Conservation (phyloP, 495 filamentous ascomycete species). For the Neurospora sp. region DNA sequence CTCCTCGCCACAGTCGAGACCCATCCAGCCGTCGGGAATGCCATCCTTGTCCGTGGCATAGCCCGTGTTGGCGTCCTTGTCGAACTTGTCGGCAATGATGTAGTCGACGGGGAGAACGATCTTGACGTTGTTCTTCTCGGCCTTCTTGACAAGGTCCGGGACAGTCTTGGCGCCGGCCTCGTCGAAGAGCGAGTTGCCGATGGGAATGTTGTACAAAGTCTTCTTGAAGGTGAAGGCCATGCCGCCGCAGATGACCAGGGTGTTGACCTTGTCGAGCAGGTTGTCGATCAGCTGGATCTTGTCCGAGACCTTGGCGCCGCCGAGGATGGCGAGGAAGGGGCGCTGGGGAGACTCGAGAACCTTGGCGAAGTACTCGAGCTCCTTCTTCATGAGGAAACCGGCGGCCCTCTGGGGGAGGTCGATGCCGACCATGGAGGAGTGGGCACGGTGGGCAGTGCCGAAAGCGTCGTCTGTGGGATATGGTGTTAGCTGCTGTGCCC, state of each 20-base stretch:
- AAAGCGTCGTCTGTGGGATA: conserved; percentile 77
- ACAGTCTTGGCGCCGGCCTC: conserved; percentile 93
- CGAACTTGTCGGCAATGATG: conserved; percentile 92
- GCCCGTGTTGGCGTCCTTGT: conserved; percentile 68
- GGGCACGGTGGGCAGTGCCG: conserved; percentile 93
- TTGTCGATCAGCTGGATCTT: conserved; percentile 99
- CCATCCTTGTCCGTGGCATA: conserved; percentile 78
- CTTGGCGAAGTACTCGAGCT: conserved; percentile 98
- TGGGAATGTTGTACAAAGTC: conserved; percentile 79
- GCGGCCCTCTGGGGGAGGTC: conserved; percentile 92
- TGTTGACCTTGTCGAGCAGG: conserved; percentile 92
- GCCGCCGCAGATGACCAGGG: conserved; percentile 89
- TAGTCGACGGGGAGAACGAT: conserved; percentile 91
- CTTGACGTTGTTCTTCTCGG: conserved; percentile 90
- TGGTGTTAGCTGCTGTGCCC: not conserved
- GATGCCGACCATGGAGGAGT: conserved; percentile 98
- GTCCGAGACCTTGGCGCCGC: conserved; percentile 95
- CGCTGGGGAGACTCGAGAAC: conserved; percentile 87
- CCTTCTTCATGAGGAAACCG: conserved; percentile 99
- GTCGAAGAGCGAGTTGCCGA: conserved; percentile 89
- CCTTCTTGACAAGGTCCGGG: conserved; percentile 79
- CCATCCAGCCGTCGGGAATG: conserved; percentile 96
- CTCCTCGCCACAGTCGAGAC: conserved; percentile 87
- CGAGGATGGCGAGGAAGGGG: conserved; percentile 97
- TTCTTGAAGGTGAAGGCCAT: conserved; percentile 99